These are phyloP conservation scores for Stenocarpella maydis DNA, from an alignment of 2,329 filamentous ascomycete genomes.

Conservation along the genomic window DNA sequence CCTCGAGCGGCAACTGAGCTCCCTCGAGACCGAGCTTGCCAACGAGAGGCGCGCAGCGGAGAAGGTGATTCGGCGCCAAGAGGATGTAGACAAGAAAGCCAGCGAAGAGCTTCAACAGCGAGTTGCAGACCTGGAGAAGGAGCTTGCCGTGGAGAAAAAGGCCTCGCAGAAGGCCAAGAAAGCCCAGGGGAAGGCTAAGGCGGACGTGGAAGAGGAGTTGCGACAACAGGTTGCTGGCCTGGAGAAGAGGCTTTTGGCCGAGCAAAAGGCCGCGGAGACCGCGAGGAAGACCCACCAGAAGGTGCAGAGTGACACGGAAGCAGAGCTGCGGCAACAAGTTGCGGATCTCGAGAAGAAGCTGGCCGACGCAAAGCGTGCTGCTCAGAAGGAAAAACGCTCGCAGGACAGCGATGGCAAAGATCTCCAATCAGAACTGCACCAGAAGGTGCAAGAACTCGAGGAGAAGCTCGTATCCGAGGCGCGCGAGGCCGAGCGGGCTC, in stretches of 20 bases:
- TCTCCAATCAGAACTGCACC: constrained; percentile 42
- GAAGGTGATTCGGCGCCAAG: constrained; percentile 41
- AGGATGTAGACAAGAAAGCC: constrained; percentile 47
- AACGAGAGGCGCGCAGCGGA: constrained; percentile 67
- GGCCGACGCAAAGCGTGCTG: constrained; percentile 32
- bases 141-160: constrained; percentile 23
- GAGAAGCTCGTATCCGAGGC: constrained; percentile 52
- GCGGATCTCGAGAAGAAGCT: constrained; percentile 46
- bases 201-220: constrained; percentile 26
- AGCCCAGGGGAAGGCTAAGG: constrained; percentile 41
- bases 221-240: constrained; percentile 29
- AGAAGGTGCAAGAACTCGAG: constrained; percentile 45
- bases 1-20: constrained; percentile 79
- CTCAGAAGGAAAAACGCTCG: constrained; percentile 45
- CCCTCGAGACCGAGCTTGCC: constrained; percentile 81
- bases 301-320: constrained; percentile 50
- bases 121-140: constrained; percentile 46
- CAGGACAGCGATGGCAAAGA: constrained; percentile 45
- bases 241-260: constrained; percentile 66
- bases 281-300: constrained; percentile 39
- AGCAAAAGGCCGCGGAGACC: constrained; percentile 55
- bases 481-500: constrained; percentile 40
- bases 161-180: constrained; percentile 44
- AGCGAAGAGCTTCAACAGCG: constrained; percentile 51
- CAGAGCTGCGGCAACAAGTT: constrained; percentile 50